Conservation (phyloP, 352 stramenopile genomes). For the Phytophthora crassamura region DNA sequence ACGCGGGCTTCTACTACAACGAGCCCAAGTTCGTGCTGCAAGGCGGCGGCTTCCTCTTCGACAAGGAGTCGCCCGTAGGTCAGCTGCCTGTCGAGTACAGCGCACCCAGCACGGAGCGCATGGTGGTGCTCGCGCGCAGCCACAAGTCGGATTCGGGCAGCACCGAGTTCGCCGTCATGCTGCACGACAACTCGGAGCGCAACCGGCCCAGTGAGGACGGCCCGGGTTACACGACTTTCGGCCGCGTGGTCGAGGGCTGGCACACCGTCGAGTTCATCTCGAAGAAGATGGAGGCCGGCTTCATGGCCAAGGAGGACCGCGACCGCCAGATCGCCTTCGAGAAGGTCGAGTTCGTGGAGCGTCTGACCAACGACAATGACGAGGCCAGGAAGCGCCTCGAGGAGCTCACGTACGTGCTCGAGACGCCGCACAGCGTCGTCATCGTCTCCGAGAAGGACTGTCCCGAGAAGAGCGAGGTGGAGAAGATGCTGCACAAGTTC, state of each 20-base stretch:
- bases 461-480: conserved; percentile 91
- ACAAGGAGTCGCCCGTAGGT: conserved; percentile 69
- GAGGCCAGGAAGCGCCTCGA: conserved; percentile 69
- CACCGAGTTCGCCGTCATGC: conserved; percentile 88
- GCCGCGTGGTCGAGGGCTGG: conserved; percentile 78
- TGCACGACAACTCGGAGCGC: conserved; percentile 78
- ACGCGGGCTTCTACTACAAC: conserved; percentile 88
- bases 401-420: conserved; percentile 74
- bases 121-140: conserved; percentile 81
- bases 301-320: conserved; percentile 70
- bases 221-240: conserved; percentile 84
- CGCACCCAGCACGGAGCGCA: conserved; percentile 76
- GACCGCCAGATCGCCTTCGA: conserved; percentile 75
- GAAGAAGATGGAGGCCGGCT: conserved; percentile 75
- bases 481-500: conserved; percentile 81
- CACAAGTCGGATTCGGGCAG: conserved; percentile 75
- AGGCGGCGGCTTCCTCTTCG: conserved; percentile 74
- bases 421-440: conserved; percentile 89
- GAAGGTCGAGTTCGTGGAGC: conserved; percentile 71
- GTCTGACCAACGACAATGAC: conserved; percentile 63
- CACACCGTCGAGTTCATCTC: conserved; percentile 79
- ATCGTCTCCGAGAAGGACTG: conserved; percentile 96
- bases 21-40: conserved; percentile 84
- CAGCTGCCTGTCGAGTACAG: conserved; percentile 87
- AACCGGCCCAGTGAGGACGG: conserved; percentile 70